Base-by-base conservation (phyloP, 768 basidiomycete genomes). In the Macrocybe gigantea region DNA sequence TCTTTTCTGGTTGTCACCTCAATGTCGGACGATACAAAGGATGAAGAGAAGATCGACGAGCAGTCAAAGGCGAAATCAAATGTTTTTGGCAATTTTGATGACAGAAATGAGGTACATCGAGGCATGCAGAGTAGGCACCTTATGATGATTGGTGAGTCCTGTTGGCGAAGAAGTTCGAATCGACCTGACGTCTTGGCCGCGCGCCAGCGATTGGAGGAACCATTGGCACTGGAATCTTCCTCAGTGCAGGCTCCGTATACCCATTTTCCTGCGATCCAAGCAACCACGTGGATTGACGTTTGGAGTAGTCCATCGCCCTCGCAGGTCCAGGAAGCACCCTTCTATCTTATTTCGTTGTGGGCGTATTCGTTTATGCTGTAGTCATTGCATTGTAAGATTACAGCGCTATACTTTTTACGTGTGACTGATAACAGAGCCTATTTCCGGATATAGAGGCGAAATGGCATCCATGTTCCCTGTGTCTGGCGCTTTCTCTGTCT, bases 381-480 rank as follows among this genome's bases (percentile, higher is more conserved):
- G 79, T 83, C 40, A 80, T 82, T 29, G 64, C 78, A n/a, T 58
- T 83, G 72, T 77, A 48, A 58, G 69, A 53, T 38, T 30, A 8
- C n/a, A 9, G 33, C 32, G 44, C 33, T 37, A 44, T 9, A 32
- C 34, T 7, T 45, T 12, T 44, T 30, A 15, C 32, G 29, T 44
- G 42, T 34, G 12, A 22, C 9, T 38, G 30, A 45, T n/a, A 36
- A 7, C 31, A 30, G 15, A 43, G n/a, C 11, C 11, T 31, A 9
- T 14, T 45, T 32, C 35, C 32, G 34, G 44, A 45, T 38, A 32
- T 33, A 79, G 77, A 32, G 82, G 82, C 8, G 82, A 84, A 58
- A 83, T 86, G 82, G 70, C 81, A 14, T 72, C 78, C 12, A 75
- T 82, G 65, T 82, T 71, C 49, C 81, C 79, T 0, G 77, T 83